Percentiles rank a stretch among this genome's conserved stretches.
Evolutionary conservation across 257 asterid genomes (phyloP).

Genomic region (Solanum stenotomum): DNA sequence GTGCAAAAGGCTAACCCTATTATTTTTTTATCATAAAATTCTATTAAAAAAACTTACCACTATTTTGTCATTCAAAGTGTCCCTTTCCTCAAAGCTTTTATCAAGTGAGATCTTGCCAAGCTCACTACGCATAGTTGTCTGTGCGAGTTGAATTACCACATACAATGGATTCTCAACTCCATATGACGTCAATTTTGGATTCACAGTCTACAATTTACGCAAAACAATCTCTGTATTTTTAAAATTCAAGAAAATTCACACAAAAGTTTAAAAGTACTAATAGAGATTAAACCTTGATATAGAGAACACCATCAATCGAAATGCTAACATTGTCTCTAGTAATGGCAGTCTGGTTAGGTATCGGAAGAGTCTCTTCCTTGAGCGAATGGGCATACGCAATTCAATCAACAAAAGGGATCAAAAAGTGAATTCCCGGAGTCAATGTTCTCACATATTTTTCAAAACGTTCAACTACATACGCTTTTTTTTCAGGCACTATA

Average conservation of each 20-base stretch:
- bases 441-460: no score
- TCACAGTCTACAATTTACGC: slow-evolving; percentile 47
- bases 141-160: slow-evolving; percentile 83
- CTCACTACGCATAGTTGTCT: slow-evolving; percentile 94
- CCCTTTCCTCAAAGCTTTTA: slow-evolving; percentile 90
- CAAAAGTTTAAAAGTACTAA: background rate
- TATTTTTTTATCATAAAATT: background rate
- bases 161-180: slow-evolving; percentile 80
- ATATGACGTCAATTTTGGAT: slow-evolving; percentile 85
- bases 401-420: no score
- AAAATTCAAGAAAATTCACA: background rate
- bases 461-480: background rate
- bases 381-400: slow-evolving; percentile 12
- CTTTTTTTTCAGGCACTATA: slow-evolving; percentile 73
- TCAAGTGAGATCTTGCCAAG: slow-evolving; percentile 87
- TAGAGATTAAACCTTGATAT: slow-evolving; percentile 43
- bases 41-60: slow-evolving; percentile 41
- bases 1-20: background rate
- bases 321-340: slow-evolving; percentile 88
- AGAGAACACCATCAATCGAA: slow-evolving; percentile 65
- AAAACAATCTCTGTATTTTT: background rate
- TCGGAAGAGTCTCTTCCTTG: slow-evolving; percentile 71
- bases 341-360: slow-evolving; percentile 67
- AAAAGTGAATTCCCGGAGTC: no score
- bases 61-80: slow-evolving; percentile 70